A percentile compares a stretch with the other conserved stretches of the same genome.
Conservation (phyloP, 257 asterid species). For the Apocynum venetum region DNA sequence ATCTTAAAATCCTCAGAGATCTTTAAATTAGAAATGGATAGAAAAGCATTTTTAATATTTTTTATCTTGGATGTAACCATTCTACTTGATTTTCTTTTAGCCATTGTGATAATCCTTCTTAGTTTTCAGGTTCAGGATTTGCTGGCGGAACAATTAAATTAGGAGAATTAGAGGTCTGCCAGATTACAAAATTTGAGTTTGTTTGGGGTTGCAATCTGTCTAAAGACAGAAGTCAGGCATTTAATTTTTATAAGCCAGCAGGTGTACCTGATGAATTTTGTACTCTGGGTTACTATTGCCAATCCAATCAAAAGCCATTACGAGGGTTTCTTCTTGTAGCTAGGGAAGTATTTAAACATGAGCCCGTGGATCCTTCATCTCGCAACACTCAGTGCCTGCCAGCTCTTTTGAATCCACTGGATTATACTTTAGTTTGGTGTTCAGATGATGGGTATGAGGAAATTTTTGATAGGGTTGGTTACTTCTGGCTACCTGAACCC, state of each 20-base stretch:
- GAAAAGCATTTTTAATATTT: background rate
- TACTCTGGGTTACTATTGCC: conserved; percentile 74
- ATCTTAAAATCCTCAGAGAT: background rate
- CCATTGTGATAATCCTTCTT: conserved; percentile 8
- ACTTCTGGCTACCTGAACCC: conserved; percentile 76
- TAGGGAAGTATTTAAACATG: conserved; percentile 31
- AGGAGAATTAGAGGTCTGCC: conserved; percentile 76
- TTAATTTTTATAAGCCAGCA: conserved; percentile 70
- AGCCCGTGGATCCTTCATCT: conserved; percentile 18
- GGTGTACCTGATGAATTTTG: conserved; percentile 63
- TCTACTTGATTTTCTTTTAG: conserved; percentile 8
- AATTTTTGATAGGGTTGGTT: conserved; percentile 43
- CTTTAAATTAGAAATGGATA: background rate
- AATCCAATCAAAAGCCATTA: conserved; percentile 63
- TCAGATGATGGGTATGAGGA: conserved; percentile 52
- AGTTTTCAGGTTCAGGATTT: conserved; percentile 63
- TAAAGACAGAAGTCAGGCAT: conserved; percentile 43
- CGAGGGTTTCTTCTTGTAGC: conserved; percentile 79
- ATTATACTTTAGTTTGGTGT: conserved; percentile 70
- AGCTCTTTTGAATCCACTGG: conserved; percentile 57
- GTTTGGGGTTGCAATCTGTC: conserved; percentile 63
- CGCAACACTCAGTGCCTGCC: conserved; percentile 27
- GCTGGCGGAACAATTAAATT: conserved; percentile 47
- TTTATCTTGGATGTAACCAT: background rate
- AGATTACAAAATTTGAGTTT: conserved; percentile 53